phyloP scores from a whole-genome alignment of 192 early-diverging fungal species.

The Coemansia furcata region DNA sequence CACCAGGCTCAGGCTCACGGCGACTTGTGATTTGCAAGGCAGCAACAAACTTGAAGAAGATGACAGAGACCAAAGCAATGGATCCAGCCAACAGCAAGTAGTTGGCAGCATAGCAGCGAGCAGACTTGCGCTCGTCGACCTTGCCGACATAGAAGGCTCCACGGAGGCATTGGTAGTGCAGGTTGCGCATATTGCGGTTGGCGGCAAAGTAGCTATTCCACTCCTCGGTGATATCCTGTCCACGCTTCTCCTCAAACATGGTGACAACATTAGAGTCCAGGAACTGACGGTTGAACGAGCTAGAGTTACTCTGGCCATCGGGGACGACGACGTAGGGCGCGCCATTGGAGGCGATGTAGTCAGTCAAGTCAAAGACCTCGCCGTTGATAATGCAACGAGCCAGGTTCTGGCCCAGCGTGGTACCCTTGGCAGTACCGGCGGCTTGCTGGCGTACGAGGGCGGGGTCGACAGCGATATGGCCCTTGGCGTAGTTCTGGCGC shows the following conservation, averaged over 20 bases:
- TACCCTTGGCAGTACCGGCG: slow-evolving; percentile 44
- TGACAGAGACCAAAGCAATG: slow-evolving; percentile 76
- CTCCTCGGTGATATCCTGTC: slow-evolving; percentile 60
- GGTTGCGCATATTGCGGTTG: slow-evolving; percentile 30
- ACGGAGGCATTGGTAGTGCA: slow-evolving; percentile 73
- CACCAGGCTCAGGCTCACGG: slow-evolving; percentile 75
- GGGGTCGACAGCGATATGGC: slow-evolving; percentile 63
- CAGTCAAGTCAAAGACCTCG: slow-evolving; percentile 71
- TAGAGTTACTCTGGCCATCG: slow-evolving; percentile 38
- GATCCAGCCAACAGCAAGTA: slow-evolving; percentile 83
- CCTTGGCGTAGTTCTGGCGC: slow-evolving; percentile 62
- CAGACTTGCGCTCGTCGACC: slow-evolving; percentile 79
- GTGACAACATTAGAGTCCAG: slow-evolving; percentile 58
- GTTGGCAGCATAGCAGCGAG: slow-evolving; percentile 75
- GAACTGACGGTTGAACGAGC: slow-evolving; percentile 57
- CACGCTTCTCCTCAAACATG: slow-evolving; percentile 65
- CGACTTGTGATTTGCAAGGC: slow-evolving; percentile 82
- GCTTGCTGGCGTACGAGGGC: too few species aligned
- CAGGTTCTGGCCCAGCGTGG: slow-evolving; percentile 36
- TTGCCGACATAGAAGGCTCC: slow-evolving; percentile 83
- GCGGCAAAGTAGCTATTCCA: slow-evolving; percentile 60
- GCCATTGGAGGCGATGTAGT: slow-evolving; percentile 57
- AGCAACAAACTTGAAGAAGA: slow-evolving; percentile 95
- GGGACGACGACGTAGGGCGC: slow-evolving; percentile 48
- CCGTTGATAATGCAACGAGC: slow-evolving; percentile 66